Conservation (phyloP, 1,284 basidiomycete genomes). For the Vanrija sp. region DNA sequence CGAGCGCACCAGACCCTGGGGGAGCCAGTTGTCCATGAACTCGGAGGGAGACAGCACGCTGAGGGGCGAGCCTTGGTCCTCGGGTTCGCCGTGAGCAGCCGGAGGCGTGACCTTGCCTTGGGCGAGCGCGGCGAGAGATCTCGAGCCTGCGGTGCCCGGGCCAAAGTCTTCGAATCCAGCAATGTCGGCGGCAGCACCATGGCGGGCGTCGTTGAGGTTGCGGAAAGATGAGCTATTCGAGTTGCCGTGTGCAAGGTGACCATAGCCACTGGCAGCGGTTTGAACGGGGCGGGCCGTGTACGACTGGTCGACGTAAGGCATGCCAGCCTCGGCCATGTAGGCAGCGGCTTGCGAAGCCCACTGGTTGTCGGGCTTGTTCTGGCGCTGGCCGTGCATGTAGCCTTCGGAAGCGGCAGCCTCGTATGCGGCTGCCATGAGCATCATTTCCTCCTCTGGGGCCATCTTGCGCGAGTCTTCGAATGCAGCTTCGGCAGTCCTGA, state of each 20-base stretch:
- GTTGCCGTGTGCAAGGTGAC: constrained; percentile 23
- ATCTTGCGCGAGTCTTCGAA: constrained; percentile 36
- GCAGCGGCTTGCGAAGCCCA: constrained; percentile 44
- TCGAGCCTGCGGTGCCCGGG: constrained; percentile 25
- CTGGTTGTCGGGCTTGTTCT: constrained; percentile 28
- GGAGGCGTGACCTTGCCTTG: neutral
- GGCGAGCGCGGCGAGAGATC: constrained; percentile 2
- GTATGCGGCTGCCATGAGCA: constrained; percentile 48
- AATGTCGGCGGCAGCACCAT: constrained; percentile 19
- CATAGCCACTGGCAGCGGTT: constrained; percentile 22
- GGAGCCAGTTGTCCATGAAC: constrained; percentile 46
- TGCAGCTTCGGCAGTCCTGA: constrained; percentile 27
- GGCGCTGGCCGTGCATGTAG: constrained; percentile 28
- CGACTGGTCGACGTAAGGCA: constrained; percentile 41
- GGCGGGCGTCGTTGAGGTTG: constrained; percentile 14
- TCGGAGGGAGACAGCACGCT: constrained; percentile 43
- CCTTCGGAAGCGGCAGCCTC: constrained; percentile 43
- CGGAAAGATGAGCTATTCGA: constrained; percentile 22
- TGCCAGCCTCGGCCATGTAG: constrained; percentile 47
- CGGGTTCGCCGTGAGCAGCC: neutral
- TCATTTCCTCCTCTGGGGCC: constrained; percentile 46
- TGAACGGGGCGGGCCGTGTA: constrained; percentile 41
- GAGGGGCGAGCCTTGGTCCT: constrained; percentile 45
- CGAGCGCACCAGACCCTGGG: constrained; percentile 48
- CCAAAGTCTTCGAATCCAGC: constrained; percentile 50